These are phyloP conservation scores for Agrocybe chaxingu DNA, from an alignment of 768 basidiomycete genomes.

Conservation along the genomic window DNA sequence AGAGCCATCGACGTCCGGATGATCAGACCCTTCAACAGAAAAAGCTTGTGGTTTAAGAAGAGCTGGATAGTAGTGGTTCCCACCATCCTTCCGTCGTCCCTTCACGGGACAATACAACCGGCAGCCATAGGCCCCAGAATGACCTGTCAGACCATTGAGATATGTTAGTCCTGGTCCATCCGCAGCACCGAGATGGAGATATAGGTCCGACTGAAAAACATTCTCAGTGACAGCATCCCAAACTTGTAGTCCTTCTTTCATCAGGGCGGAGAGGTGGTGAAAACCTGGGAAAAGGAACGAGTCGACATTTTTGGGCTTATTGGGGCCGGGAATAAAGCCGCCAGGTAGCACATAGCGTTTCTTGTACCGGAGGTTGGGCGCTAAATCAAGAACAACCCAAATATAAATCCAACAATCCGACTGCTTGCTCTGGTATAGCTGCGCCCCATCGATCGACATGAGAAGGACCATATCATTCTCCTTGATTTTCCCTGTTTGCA, in stretches of 20 bases:
- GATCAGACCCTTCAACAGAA: slow-evolving; percentile 18
- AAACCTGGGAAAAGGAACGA: slow-evolving; percentile 26
- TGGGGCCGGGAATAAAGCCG: slow-evolving; percentile 25
- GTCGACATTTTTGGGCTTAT: slow-evolving; percentile 23
- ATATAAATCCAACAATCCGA: slow-evolving; percentile 42
- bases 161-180: slow-evolving; percentile 25
- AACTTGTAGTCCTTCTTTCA: slow-evolving; percentile 14
- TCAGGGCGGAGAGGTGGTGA: slow-evolving; percentile 22
- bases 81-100: slow-evolving; percentile 24
- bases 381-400: slow-evolving; percentile 33
- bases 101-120: slow-evolving; percentile 24
- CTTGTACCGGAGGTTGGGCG: slow-evolving; percentile 22
- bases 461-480: slow-evolving; percentile 30
- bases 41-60: slow-evolving; percentile 24
- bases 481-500: slow-evolving; percentile 17
- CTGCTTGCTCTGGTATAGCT: slow-evolving; percentile 37
- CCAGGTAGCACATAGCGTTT: slow-evolving; percentile 21
- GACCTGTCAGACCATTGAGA: no score
- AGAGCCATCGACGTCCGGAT: slow-evolving; percentile 13
- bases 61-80: slow-evolving; percentile 31
- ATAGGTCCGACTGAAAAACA: slow-evolving; percentile 11
- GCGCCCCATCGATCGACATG: slow-evolving; percentile 37
- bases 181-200: slow-evolving; percentile 11
- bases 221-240: slow-evolving; percentile 24
- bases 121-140: slow-evolving; percentile 31